Evolutionary conservation across 1,139 yeast genomes (phyloP), one percentile per base, ranked within the genome.

Genomic region (Sugiyamaella novakii): DNA sequence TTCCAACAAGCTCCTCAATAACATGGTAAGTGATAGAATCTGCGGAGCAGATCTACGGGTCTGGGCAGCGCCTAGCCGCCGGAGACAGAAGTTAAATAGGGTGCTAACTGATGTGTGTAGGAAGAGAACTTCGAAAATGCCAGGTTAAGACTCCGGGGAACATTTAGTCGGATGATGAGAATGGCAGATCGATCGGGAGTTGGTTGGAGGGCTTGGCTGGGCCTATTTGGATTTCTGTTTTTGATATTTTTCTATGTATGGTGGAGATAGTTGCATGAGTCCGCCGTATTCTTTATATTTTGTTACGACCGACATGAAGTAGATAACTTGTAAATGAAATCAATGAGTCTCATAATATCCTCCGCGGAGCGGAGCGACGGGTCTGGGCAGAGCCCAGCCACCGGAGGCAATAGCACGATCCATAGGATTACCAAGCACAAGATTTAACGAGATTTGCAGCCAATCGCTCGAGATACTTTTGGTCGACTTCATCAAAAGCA

Each of bases 181-280:
- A 87, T 89, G 91, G 91, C 95, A 50, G 81, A 84, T 63, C 75
- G 80, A 55, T 87, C 95, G 3, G 94, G 95, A 3, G 83, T 88
- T 39, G 76, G 87, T 52, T 81, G 94, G 81, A 79, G 80, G 59
- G 78, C 81, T 62, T 89, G 97, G 97, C 69, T 85, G 34, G 64
- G 73, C 11, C 81, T 89, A 53, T 84, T 87, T 65, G 69, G 67
- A 27, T 60, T 86, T 15, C 81, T 89, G 8, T 73, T 78, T 44
- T 57, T 86, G 53, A 72, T 85, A 63, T 91, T 89, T 67, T 81
- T 87, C 67, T 84, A 84, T 76, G 89, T 88, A n/a, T 86, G 96
- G 95, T 59, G 61, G 59, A 50, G 62, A 40, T 63, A 45, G 46
- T 10, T 14, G 18, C 8, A 14, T 22, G 24, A 25, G 7, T 22